phyloP scores from a whole-genome alignment of 768 basidiomycete species.

The Leucogyrophana mollusca region DNA sequence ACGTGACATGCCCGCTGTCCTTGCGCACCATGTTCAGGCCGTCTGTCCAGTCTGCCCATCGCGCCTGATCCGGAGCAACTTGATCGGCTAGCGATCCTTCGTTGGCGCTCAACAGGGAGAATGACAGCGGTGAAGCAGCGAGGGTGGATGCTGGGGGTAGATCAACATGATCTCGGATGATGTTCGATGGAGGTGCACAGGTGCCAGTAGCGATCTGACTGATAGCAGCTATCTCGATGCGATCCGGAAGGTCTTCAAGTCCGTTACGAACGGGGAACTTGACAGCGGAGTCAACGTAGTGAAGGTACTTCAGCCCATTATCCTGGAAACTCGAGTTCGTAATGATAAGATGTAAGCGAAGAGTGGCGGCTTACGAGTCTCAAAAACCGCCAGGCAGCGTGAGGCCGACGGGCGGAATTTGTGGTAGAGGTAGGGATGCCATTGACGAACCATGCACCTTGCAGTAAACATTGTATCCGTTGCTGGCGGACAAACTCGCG shows the following conservation, averaged over 20 bases:
- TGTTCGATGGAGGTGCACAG: constrained; percentile 66
- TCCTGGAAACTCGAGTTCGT: constrained; percentile 48
- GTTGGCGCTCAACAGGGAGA: constrained; percentile 68
- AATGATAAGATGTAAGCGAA: constrained; percentile 2
- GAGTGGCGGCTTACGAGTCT: constrained; percentile 56
- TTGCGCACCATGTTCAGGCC: constrained; percentile 84
- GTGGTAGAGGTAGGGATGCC: constrained; percentile 55
- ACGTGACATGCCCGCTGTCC: constrained; percentile 80
- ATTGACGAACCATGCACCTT: constrained; percentile 92
- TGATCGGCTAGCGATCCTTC: constrained; percentile 76
- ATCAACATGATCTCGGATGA: constrained; percentile 60
- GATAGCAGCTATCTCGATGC: constrained; percentile 78
- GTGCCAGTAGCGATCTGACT: constrained; percentile 78
- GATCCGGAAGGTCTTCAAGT: constrained; percentile 83
- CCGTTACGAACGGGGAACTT: constrained; percentile 81
- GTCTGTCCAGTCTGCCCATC: constrained; percentile 95
- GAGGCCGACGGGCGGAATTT: constrained; percentile 49
- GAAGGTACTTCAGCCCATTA: constrained; percentile 73
- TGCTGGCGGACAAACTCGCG: constrained; percentile 89
- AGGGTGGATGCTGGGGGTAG: constrained; percentile 52
- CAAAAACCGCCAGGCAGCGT: constrained; percentile 82
- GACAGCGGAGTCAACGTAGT: constrained; percentile 78
- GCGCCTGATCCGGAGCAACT: constrained; percentile 71
- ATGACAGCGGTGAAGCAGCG: constrained; percentile 68
- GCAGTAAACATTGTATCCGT: constrained; percentile 81